Evolutionary conservation across 345 rosid genomes (phyloP), one percentile per base, ranked within the genome.

Genomic region (Adansonia digitata): DNA sequence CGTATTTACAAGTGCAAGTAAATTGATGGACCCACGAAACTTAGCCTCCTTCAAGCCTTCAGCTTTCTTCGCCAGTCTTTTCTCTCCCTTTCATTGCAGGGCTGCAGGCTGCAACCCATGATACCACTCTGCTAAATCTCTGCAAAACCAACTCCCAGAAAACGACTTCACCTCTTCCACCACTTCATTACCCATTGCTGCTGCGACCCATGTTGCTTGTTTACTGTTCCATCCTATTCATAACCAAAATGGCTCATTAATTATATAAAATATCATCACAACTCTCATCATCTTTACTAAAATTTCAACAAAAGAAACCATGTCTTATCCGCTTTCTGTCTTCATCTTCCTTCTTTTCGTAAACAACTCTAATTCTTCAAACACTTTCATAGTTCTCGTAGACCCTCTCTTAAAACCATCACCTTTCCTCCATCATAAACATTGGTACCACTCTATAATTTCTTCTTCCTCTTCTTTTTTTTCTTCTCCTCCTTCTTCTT

Each of bases 351-450:
- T 17, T 9, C 22, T 45, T 48, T 69, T 17, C 6, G 4, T 27
- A 18, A 7, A n/a, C 39, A 17, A 5, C 22, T 15, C 24, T 46
- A 27, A 14, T 69, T 31, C 57, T 69, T 46, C 72, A 27, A 26
- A 69, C 56, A 46, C 40, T 3, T 62, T 62, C 24, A 34, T 62
- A 15, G 67, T 42, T 62, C 43, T 62, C 5, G 43, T 62, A 8
- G 67, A 62, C 11, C 67, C 67, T 17, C 43, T 46, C 39, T 69
- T 7, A 4, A 69, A 69, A 69, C 72, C 72, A 20, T 45, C 72
- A 7, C 72, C 72, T 69, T 69, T 69, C 59, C 57, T 10, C 26
- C 20, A 11, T 69, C 72, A 69, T 15, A 9, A 69, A 17, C 22
- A 15, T 31, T 69, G 72, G 72, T 69, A 48, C 24, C 2, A 55